A percentile compares a stretch with the other conserved stretches of the same genome.
These are phyloP conservation scores for Cladosporium sp. DNA, from an alignment of 2,329 filamentous ascomycete species.

Conservation along the genomic window DNA sequence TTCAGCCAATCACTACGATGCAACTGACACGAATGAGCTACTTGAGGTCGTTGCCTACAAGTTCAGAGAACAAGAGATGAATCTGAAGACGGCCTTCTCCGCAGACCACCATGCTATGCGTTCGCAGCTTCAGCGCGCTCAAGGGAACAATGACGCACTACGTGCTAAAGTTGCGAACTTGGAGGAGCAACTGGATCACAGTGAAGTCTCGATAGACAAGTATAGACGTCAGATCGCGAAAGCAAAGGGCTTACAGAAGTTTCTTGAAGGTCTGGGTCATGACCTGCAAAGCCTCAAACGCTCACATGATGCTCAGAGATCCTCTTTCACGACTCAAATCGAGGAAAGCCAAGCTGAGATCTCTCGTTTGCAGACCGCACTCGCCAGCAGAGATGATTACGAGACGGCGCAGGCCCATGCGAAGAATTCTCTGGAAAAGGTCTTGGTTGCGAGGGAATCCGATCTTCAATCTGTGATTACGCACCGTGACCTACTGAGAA, in stretches of 20 bases:
- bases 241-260: slow-evolving; percentile 5
- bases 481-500: slow-evolving; percentile 1
- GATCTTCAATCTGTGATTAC: slow-evolving; percentile 2
- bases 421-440: background rate
- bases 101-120: background rate
- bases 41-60: slow-evolving; percentile 10
- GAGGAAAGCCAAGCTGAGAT: slow-evolving; percentile 1
- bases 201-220: slow-evolving; percentile 1
- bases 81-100: background rate
- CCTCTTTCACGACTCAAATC: background rate
- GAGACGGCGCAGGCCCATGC: background rate
- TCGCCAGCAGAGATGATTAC: background rate
- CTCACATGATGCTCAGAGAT: background rate
- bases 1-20: background rate
- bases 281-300: slow-evolving; percentile 3
- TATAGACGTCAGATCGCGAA: slow-evolving; percentile 6
- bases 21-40: slow-evolving; percentile 2
- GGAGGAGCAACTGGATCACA: background rate
- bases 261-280: slow-evolving; percentile 4
- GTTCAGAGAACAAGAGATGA: slow-evolving; percentile 6
- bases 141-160: background rate
- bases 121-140: background rate
- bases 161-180: background rate
- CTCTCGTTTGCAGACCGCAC: background rate
- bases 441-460: slow-evolving; percentile 1